Conservation (phyloP, 192 early-diverging fungal species). For the Chytriomyces confervae region DNA sequence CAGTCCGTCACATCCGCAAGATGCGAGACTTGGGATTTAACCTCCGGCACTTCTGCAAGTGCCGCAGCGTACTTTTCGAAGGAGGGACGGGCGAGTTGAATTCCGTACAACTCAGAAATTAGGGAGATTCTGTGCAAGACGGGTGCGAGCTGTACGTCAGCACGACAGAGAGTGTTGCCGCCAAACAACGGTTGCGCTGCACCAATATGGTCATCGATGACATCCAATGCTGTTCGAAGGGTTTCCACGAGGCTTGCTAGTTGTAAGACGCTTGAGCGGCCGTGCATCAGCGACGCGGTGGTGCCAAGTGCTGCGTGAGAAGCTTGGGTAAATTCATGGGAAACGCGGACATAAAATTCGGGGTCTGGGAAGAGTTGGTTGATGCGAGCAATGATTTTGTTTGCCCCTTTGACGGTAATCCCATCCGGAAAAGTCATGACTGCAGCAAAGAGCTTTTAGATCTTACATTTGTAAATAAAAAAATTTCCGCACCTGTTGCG, state of each 20-base stretch:
- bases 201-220: neutral
- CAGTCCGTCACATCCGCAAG: too few species aligned
- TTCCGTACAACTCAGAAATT: neutral
- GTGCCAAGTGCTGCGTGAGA: neutral
- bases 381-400: neutral
- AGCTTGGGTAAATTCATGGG: neutral
- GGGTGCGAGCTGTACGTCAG: neutral
- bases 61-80: too few species aligned
- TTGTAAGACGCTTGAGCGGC: neutral
- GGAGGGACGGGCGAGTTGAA: too few species aligned
- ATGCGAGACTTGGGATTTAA: too few species aligned
- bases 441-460: neutral
- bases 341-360: neutral
- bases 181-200: neutral
- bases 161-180: neutral
- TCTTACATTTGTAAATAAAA: neutral
- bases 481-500: neutral
- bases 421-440: neutral
- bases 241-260: neutral
- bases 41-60: too few species aligned
- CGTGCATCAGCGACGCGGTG: neutral
- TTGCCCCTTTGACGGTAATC: neutral
- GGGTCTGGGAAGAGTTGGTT: neutral
- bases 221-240: neutral
- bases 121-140: neutral